A percentile compares a stretch with the other conserved stretches of the same genome.
phyloP scores from a whole-genome alignment of 257 asterid species.

The Knoxia roxburghii region DNA sequence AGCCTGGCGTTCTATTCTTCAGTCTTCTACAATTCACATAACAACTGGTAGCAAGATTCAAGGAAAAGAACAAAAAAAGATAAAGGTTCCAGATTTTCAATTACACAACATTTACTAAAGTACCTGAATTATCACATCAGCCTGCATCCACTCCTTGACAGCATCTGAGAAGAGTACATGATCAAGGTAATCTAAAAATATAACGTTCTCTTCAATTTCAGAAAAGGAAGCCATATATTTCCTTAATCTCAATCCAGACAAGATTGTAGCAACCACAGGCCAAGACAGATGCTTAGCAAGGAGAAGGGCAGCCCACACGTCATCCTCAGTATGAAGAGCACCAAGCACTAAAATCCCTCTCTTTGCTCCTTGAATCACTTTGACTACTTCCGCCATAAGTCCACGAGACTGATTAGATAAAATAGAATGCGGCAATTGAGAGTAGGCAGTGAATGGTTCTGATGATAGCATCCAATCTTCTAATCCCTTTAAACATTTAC shows the following conservation, averaged over 20 bases:
- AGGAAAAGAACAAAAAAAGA: neutral
- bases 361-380: slow-evolving; percentile 65
- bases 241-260: slow-evolving; percentile 87
- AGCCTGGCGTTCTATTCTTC: neutral
- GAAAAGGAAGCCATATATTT: slow-evolving; percentile 60
- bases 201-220: slow-evolving; percentile 44
- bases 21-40: neutral
- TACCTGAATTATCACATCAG: slow-evolving; percentile 94
- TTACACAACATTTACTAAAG: neutral
- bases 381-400: slow-evolving; percentile 48
- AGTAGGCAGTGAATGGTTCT: slow-evolving; percentile 72
- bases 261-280: slow-evolving; percentile 83
- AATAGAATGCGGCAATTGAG: slow-evolving; percentile 46
- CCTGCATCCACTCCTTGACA: slow-evolving; percentile 57
- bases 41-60: neutral
- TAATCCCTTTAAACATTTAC: slow-evolving; percentile 64
- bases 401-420: slow-evolving; percentile 25
- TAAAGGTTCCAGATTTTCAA: neutral
- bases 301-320: slow-evolving; percentile 91
- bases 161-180: slow-evolving; percentile 77
- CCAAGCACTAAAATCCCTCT: slow-evolving; percentile 73
- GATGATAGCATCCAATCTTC: slow-evolving; percentile 63
- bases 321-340: slow-evolving; percentile 79
- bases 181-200: slow-evolving; percentile 88
- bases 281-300: slow-evolving; percentile 83